Base-by-base conservation (phyloP, 176 grass and related monocot species). In the Luzula sylvatica region DNA sequence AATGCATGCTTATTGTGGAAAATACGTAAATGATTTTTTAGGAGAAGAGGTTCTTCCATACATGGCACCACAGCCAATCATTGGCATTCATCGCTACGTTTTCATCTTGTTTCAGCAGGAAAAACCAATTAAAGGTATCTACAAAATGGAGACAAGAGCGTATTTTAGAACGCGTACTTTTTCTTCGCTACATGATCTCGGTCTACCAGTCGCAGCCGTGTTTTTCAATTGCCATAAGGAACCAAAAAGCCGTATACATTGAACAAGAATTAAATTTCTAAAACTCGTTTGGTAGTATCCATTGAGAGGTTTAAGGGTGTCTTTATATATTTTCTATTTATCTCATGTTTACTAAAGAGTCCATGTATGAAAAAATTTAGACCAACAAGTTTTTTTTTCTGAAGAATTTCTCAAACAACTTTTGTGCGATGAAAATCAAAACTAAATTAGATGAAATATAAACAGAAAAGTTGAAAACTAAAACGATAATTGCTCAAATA, bases 1-100 rank as follows among this genome's bases (percentile, higher is more conserved):
- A 18, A 16, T 5, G 16, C 8, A 20, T 14, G 12, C 50, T 15
- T 30, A 17, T 11, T 17, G n/a, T 55, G 51, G 51, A 15, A 17
- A 27, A 30, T 3, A 53, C 6, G 17, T 16, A 16, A 55, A 29
- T 7, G 14, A 57, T 27, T 56, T 38, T 7, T 39, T 79, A 94
- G 87, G 87, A 50, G 42, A 72, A 16, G 73, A 69, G 70, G 73
- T 85, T 45, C 52, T 95, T 43, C 65, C 76, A 6, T 95, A 95
- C 69, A 20, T 75, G 76, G 52, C 61, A 3, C 89, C 83, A 5
- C 9, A 26, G 0, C 89, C 89, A 13, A 69, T 63, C 46, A 22
- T 84, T 57, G 89, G 89, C 13, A 84, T 88, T 79, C 89, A 95
- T 64, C 77, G 89, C 13, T 95, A 84, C 62, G 89, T 82, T 20